Percentiles rank a stretch among this genome's conserved stretches.
Evolutionary conservation across 352 stramenopile species (phyloP).

Genomic region (Saprolegnia parasitica): DNA sequence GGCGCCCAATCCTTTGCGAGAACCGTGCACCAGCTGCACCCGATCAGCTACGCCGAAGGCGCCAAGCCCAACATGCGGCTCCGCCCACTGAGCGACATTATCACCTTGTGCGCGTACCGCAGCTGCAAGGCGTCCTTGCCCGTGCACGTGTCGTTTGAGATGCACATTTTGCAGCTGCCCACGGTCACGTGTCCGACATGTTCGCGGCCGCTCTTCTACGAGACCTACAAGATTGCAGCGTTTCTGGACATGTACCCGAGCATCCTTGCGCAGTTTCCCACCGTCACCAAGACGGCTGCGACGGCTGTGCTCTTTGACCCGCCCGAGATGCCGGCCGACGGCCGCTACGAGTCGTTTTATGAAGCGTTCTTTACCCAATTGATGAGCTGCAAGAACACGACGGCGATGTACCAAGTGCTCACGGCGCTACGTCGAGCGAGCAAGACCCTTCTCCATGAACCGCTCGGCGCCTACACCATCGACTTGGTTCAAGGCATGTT

Average conservation of each 20-base stretch:
- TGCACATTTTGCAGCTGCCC: conserved; percentile 12
- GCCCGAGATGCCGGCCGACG: no score
- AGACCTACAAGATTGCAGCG: conserved; percentile 5
- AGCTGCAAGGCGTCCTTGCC: background rate
- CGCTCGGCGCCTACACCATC: background rate
- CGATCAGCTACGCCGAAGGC: conserved; percentile 3
- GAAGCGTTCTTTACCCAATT: no score
- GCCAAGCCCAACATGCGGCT: background rate
- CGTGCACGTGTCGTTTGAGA: background rate
- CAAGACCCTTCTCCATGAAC: background rate
- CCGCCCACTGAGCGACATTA: background rate
- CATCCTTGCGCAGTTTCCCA: background rate
- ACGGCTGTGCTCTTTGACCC: background rate
- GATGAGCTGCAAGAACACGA: no score
- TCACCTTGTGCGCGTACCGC: background rate
- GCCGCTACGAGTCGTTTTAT: no score
- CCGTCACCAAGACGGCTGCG: background rate
- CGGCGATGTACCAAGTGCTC: no score
- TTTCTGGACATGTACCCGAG: background rate
- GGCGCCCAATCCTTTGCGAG: conserved; percentile 9
- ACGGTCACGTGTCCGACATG: background rate
- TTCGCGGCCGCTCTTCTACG: background rate
- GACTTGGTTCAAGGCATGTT: conserved; percentile 26
- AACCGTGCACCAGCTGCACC: conserved; percentile 20
- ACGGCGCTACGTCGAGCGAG: background rate